Evolutionary conservation across 306 rosid genomes (phyloP).

Genomic region (Prinsepia uniflora): DNA sequence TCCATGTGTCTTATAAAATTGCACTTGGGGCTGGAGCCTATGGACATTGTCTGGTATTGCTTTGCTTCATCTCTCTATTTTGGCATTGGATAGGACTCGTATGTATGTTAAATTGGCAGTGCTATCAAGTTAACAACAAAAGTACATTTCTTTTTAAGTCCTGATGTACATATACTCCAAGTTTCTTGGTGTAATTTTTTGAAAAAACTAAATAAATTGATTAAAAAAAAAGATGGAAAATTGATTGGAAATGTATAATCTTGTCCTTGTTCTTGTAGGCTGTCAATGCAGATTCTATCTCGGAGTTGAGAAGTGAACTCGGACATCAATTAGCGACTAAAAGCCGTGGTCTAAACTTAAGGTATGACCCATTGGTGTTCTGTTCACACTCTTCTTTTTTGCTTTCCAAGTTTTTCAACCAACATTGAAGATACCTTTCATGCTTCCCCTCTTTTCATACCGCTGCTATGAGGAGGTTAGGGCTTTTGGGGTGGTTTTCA

Average conservation of each 20-base stretch:
- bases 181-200: background rate
- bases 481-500: background rate
- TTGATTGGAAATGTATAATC: conserved; percentile 1
- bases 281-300: conserved; percentile 60
- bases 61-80: conserved; percentile 3
- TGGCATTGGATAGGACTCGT: background rate
- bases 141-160: too few relatives aligned
- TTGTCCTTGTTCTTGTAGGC: conserved; percentile 47
- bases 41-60: conserved; percentile 73
- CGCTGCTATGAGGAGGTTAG: background rate
- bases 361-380: conserved; percentile 39
- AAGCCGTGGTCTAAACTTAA: conserved; percentile 58
- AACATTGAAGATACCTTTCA: background rate
- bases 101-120: too few relatives aligned
- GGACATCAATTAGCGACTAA: conserved; percentile 79
- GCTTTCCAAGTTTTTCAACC: background rate
- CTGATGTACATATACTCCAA: too few relatives aligned
- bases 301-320: conserved; percentile 74
- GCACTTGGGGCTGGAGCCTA: conserved; percentile 56
- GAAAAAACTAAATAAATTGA: background rate
- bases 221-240: background rate
- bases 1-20: conserved; percentile 55
- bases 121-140: too few relatives aligned
- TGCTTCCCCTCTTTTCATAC: background rate
- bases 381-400: background rate